A percentile compares a stretch with the other conserved stretches of the same genome.
phyloP scores from a whole-genome alignment of 371 early-diverging fungal genomes.

The Mortierella sp. region DNA sequence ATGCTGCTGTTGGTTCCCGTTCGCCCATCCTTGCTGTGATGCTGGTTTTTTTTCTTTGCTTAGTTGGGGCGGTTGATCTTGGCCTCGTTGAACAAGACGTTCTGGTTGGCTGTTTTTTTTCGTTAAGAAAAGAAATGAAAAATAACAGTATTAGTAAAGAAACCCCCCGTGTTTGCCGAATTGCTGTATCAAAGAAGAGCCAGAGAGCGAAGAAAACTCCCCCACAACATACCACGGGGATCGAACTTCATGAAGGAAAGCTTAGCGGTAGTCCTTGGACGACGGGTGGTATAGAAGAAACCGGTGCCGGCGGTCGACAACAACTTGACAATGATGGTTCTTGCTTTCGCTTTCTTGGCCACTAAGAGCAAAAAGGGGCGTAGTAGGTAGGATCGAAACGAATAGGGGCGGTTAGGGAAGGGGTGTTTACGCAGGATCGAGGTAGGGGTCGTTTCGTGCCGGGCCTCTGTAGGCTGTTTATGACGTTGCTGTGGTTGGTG shows the following conservation, averaged over 20 bases:
- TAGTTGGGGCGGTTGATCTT: slow-evolving; percentile 74
- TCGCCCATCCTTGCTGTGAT: background rate
- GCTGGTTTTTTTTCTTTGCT: background rate
- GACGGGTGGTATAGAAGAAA: slow-evolving; percentile 82
- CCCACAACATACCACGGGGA: slow-evolving; percentile 70
- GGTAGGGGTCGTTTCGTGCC: background rate
- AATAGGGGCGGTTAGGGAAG: background rate
- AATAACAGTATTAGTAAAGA: too few relatives aligned
- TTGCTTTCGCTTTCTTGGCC: slow-evolving; percentile 91
- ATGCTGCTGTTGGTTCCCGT: background rate
- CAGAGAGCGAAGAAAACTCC: background rate
- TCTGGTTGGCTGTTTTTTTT: slow-evolving; percentile 70
- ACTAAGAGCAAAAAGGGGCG: slow-evolving; percentile 51
- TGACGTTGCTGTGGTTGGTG: too few relatives aligned
- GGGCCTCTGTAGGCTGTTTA: too few relatives aligned
- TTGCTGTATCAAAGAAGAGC: too few relatives aligned
- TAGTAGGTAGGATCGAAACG: background rate
- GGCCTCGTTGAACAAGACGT: slow-evolving; percentile 82
- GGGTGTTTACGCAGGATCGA: background rate
- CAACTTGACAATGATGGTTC: slow-evolving; percentile 84
- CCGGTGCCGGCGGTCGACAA: slow-evolving; percentile 88
- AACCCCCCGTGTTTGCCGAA: background rate
- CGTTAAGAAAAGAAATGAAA: background rate
- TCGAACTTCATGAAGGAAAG: slow-evolving; percentile 89
- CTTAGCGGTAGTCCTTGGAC: slow-evolving; percentile 82